These are phyloP conservation scores for Trichosporon sp. DNA, from an alignment of 1,284 basidiomycete species.

Conservation along the genomic window DNA sequence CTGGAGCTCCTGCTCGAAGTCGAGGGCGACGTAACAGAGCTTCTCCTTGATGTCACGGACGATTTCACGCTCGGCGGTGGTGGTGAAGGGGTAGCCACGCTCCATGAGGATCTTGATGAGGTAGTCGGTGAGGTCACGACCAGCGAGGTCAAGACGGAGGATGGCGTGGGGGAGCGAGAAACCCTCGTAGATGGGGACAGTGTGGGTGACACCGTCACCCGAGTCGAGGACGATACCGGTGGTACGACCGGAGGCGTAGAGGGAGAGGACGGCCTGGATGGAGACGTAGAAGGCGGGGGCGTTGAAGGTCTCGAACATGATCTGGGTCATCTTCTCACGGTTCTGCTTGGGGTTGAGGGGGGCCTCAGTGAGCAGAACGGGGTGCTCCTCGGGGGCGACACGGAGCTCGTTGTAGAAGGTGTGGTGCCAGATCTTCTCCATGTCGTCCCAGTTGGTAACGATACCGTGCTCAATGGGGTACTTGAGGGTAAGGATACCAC, in stretches of 20 bases:
- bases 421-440: slow-evolving; percentile 94
- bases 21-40: slow-evolving; percentile 93
- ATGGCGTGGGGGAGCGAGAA: slow-evolving; percentile 94
- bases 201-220: slow-evolving; percentile 90
- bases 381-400: slow-evolving; percentile 77
- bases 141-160: slow-evolving; percentile 88
- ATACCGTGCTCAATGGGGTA: slow-evolving; percentile 71
- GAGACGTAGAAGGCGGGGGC: slow-evolving; percentile 88
- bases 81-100: slow-evolving; percentile 92
- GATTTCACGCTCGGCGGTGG: slow-evolving; percentile 89
- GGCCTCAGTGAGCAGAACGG: slow-evolving; percentile 89
- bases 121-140: slow-evolving; percentile 89
- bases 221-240: slow-evolving; percentile 93
- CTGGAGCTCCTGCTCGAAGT: slow-evolving; percentile 94
- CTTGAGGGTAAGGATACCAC: slow-evolving; percentile 88
- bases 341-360: slow-evolving; percentile 91
- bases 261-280: slow-evolving; percentile 86
- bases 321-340: slow-evolving; percentile 95
- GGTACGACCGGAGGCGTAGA: slow-evolving; percentile 86
- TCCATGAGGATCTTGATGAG: slow-evolving; percentile 90
- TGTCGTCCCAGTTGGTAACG: slow-evolving; percentile 95
- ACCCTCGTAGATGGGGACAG: slow-evolving; percentile 91
- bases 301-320: slow-evolving; percentile 98
- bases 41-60: slow-evolving; percentile 99
- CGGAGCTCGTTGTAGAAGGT: slow-evolving; percentile 84